Base-by-base conservation (phyloP, 345 rosid species). In the Arabis hirsuta region DNA sequence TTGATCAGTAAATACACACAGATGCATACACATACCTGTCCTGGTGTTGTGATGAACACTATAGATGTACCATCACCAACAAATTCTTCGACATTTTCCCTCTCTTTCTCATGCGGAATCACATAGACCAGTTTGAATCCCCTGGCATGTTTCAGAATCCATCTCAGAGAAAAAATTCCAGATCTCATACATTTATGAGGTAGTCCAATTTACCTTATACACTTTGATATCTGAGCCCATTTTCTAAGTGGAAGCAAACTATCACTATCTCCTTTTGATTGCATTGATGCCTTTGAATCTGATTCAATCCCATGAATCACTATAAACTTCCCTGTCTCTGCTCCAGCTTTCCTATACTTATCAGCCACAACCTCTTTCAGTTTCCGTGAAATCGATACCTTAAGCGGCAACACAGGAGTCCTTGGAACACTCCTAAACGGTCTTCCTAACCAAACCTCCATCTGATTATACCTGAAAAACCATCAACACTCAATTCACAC, bases 221-320 rank as follows among this genome's bases (percentile, higher is more conserved):
- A 79, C 71, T 84, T 63, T 5, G 83, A 71, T 63, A 91, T 84
- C 66, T 84, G 74, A 22, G 87, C 94, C 97, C 98, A 94, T 45
- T 78, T 62, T n/a, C 71, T 12, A 43, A 91, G 70, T 27, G 91
- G 87, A 71, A 94, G 82, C 80, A 91, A 86, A 84, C 96, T 86
- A 71, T 94, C 96, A 27, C 78, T 50, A 65, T 91, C 97, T 34
- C 98, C 97, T 69, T 81, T 80, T 20, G 92, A 89, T 71, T 88
- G 96, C 98, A 89, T 91, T 32, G 96, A 91, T 41, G 98, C 97
- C 83, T 89, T 83, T 11, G 98, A 94, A 81, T 84, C 97, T n/a
- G 96, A 91, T 76, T 89, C 90, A 76, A 91, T 85, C 56, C 98
- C 97, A 76, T 94, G 96, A 76, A 94, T 84, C 74, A 91, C 96